Evolutionary conservation across 306 rosid genomes (phyloP).

Genomic region (Biancaea sappan): DNA sequence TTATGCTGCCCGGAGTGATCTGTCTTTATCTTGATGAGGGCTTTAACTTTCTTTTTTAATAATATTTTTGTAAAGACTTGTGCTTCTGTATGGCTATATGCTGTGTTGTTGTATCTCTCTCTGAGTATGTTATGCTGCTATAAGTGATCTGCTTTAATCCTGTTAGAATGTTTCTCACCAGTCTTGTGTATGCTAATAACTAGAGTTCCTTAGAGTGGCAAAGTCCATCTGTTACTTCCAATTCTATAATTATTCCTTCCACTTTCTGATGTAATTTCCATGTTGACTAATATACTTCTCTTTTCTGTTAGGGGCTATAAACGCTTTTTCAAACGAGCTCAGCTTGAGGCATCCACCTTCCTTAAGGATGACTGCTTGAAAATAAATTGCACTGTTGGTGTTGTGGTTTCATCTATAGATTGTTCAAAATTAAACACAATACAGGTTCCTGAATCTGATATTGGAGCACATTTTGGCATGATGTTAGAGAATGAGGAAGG

Average conservation of each 20-base stretch:
- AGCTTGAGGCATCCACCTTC: constrained; percentile 77
- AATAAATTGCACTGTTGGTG: constrained; percentile 98
- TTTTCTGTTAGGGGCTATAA: constrained; percentile 81
- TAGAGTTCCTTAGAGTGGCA: neutral
- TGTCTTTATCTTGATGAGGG: neutral
- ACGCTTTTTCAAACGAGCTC: constrained; percentile 82
- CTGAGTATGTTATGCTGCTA: neutral
- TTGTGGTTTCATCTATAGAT: constrained; percentile 88
- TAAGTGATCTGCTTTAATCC: neutral
- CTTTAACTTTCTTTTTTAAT: neutral
- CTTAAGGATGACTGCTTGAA: constrained; percentile 96
- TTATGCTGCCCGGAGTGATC: neutral
- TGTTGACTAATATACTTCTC: constrained; percentile 7
- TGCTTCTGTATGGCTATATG: neutral
- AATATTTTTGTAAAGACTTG: neutral
- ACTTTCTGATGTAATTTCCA: neutral
- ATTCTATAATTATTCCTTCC: neutral
- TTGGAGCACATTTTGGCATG: constrained; percentile 39
- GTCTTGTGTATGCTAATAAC: neutral
- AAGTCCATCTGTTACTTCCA: neutral
- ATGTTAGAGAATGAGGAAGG: constrained; percentile 86
- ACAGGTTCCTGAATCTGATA: constrained; percentile 85
- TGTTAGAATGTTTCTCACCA: neutral
- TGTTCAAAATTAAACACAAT: constrained; percentile 78
- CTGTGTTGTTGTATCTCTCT: neutral